phyloP scores from a whole-genome alignment of 108 stramenopile genomes.

The Fistulifera pelliculosa region DNA sequence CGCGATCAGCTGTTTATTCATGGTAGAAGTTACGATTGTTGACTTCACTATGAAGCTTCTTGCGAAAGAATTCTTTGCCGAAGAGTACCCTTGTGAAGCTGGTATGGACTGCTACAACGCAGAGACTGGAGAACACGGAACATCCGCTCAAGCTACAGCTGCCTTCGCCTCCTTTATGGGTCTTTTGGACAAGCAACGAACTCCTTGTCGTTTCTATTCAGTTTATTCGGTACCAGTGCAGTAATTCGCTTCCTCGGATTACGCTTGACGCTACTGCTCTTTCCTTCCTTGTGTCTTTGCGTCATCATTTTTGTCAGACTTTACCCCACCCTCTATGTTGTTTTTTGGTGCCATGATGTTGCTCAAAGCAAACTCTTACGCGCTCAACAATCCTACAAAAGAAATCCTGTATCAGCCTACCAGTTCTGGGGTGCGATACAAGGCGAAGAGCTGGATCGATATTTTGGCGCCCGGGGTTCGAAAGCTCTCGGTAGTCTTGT shows the following conservation, averaged over 20 bases:
- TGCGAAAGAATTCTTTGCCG: conserved; percentile 79
- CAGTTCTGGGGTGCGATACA: conserved; percentile 88
- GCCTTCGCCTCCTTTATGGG: conserved; percentile 94
- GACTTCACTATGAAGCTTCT: conserved; percentile 96
- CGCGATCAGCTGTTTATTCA: conserved; percentile 93
- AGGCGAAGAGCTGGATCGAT: conserved; percentile 97
- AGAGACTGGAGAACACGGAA: conserved; percentile 49
- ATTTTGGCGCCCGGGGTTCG: conserved; percentile 93
- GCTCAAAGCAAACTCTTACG: conserved; percentile 92
- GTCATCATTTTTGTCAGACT: conserved; percentile 83
- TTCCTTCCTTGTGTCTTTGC: conserved; percentile 79
- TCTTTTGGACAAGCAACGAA: conserved; percentile 95
- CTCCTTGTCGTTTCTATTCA: conserved; percentile 83
- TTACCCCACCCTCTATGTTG: conserved; percentile 79
- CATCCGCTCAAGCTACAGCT: conserved; percentile 63
- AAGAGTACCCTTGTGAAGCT: conserved; percentile 71
- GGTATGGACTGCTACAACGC: conserved; percentile 70
- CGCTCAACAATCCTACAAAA: conserved; percentile 96
- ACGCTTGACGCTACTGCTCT: conserved; percentile 81
- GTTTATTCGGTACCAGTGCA: conserved; percentile 89
- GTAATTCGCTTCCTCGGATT: conserved; percentile 92
- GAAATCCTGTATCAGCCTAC: conserved; percentile 97
- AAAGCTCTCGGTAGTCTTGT: conserved; percentile 93
- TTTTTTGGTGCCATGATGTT: conserved; percentile 94
- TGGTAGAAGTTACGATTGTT: conserved; percentile 97